phyloP scores from a whole-genome alignment of 768 basidiomycete species.

The Tulasnella sp. region DNA sequence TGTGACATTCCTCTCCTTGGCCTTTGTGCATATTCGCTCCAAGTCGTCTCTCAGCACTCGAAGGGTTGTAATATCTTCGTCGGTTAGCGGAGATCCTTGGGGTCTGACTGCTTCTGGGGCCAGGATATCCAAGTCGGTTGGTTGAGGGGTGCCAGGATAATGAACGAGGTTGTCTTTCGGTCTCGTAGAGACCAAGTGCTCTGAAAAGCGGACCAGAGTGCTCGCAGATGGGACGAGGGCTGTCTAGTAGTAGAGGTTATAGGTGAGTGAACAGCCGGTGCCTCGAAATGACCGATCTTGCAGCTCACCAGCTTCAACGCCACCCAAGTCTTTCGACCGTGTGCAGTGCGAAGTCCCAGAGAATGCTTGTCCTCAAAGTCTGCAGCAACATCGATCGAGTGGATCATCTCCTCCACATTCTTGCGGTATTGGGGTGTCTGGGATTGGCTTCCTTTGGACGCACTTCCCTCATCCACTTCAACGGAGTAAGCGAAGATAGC shows the following conservation, averaged over 20 bases:
- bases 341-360: constrained; percentile 35
- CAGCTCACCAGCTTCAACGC: constrained; percentile 72
- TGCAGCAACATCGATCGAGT: constrained; percentile 72
- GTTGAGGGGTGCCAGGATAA: constrained; percentile 66
- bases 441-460: constrained; percentile 32
- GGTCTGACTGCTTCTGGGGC: neutral
- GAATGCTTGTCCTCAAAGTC: constrained; percentile 61
- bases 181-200: constrained; percentile 44
- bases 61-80: constrained; percentile 58
- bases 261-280: neutral
- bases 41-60: constrained; percentile 61
- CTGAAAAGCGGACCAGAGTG: constrained; percentile 59
- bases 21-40: constrained; percentile 58
- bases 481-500: constrained; percentile 79
- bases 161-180: constrained; percentile 42
- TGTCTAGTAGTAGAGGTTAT: constrained; percentile 45
- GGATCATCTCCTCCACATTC: constrained; percentile 70
- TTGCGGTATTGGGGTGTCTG: constrained; percentile 50
- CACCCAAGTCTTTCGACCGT: constrained; percentile 68
- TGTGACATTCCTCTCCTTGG: constrained; percentile 41
- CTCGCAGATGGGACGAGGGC: constrained; percentile 64
- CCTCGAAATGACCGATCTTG: neutral
- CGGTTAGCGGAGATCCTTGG: constrained; percentile 40
- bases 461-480: constrained; percentile 68
- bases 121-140: constrained; percentile 51